Evolutionary conservation across 225 moss, liverwort and hornwort species (phyloP), one percentile per base, ranked within the genome.

Genomic region (Pleurozium schreberi): DNA sequence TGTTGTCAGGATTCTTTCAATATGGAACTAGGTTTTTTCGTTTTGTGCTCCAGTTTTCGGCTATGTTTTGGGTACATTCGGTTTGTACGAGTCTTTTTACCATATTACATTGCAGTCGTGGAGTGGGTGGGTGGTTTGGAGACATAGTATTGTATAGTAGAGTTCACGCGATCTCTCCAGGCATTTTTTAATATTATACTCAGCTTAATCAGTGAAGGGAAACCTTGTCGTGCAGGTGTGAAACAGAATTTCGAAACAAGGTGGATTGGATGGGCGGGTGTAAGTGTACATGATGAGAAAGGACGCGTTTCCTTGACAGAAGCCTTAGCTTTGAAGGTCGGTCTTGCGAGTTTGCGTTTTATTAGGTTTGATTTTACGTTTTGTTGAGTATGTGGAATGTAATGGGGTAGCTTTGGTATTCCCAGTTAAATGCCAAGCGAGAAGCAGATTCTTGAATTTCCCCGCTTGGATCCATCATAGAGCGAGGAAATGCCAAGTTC

Each of bases 251-350:
- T 98, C 78, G 98, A 98, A 92, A 98, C 98, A 68, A 90, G 97
- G 89, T 98, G 98, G 98, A 98, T 98, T 69, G 98, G 98, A 70
- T 98, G 98, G 98, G 97, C 98, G 63, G 98, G 98, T n/a, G 96
- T 98, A 55, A 95, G 94, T 89, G 98, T 97, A 59, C 91, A 88
- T 63, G 96, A 98, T 81, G 96, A 95, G 62, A 85, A 74, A 87
- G 97, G 97, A 55, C 96, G 93, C 68, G 85, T 89, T 34, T 90
- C 95, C 42, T 85, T 98, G 88, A 90, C 93, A 27, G 91, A 91
- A 50, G 97, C 97, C 69, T 90, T 98, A 92, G 96, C 95, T 80
- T 90, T 95, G 92, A 98, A 98, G 93, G 95, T 95, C 40, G 73
- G 92, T 89, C 75, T 87, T 78, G 58, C 64, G 88, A 82, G 87